Percentiles rank a stretch among this genome's conserved stretches.
These are phyloP conservation scores for Sphaerostilbella broomeana DNA, from an alignment of 2,329 filamentous ascomycete genomes.

Conservation along the genomic window DNA sequence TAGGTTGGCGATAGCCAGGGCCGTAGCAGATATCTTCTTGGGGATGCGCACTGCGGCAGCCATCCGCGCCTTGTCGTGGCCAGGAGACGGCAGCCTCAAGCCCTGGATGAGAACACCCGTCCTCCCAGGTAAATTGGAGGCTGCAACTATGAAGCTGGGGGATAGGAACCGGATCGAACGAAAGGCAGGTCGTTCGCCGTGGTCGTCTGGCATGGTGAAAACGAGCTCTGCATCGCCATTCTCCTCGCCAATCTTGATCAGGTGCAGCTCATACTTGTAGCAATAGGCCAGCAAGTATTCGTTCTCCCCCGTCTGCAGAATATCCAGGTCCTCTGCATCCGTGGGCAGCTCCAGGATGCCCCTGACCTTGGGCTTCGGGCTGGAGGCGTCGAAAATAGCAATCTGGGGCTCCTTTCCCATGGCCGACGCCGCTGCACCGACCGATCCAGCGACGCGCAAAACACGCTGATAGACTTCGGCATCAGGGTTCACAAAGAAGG, in stretches of 20 bases:
- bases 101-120: slow-evolving; percentile 52
- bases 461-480: slow-evolving; percentile 54
- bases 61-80: slow-evolving; percentile 38
- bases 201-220: slow-evolving; percentile 50
- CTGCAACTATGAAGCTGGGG: slow-evolving; percentile 50
- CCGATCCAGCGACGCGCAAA: slow-evolving; percentile 52
- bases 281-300: slow-evolving; percentile 72
- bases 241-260: slow-evolving; percentile 51
- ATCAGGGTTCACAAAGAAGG: slow-evolving; percentile 45
- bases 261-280: slow-evolving; percentile 66
- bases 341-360: slow-evolving; percentile 44
- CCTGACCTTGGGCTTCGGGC: slow-evolving; percentile 39
- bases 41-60: slow-evolving; percentile 53
- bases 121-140: slow-evolving; percentile 52
- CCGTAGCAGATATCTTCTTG: slow-evolving; percentile 63
- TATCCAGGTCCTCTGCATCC: slow-evolving; percentile 64
- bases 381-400: slow-evolving; percentile 63
- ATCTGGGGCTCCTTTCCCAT: slow-evolving; percentile 71
- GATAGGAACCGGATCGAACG: slow-evolving; percentile 54
- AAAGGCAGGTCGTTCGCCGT: slow-evolving; percentile 44
- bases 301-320: slow-evolving; percentile 49
- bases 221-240: slow-evolving; percentile 43
- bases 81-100: slow-evolving; percentile 42
- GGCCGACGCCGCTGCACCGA: slow-evolving; percentile 75
- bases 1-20: slow-evolving; percentile 69